phyloP scores from a whole-genome alignment of 805 yeast genomes.

The Kuraishia piskuri region DNA sequence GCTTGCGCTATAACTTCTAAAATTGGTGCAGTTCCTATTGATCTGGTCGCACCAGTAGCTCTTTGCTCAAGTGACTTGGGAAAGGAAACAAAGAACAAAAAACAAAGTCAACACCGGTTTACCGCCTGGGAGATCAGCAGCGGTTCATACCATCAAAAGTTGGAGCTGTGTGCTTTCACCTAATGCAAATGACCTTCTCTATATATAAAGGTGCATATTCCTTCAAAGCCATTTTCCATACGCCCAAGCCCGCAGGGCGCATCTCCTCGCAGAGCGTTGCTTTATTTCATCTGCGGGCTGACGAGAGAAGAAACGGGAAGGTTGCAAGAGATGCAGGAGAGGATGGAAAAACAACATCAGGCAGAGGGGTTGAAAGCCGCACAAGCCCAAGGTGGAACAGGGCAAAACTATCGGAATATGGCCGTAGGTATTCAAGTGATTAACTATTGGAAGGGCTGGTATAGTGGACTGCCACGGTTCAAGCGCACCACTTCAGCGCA shows the following conservation, averaged over 20 bases:
- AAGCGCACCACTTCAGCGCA: too few relatives aligned
- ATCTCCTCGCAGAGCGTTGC: not conserved
- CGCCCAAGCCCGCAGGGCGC: not conserved
- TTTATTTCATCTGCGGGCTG: not conserved
- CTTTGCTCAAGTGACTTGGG: not conserved
- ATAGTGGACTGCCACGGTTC: too few relatives aligned
- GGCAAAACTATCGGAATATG: not conserved
- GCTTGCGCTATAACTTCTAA: too few relatives aligned
- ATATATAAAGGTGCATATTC: not conserved
- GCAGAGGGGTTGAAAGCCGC: not conserved
- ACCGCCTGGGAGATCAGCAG: not conserved
- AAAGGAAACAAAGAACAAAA: not conserved
- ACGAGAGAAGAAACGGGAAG: not conserved
- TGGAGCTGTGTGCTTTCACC: not conserved
- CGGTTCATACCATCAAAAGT: not conserved
- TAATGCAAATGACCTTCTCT: too few relatives aligned
- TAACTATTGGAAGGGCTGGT: too few relatives aligned
- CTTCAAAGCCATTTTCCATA: not conserved
- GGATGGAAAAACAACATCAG: not conserved
- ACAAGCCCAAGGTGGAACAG: not conserved
- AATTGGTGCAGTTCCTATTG: not conserved
- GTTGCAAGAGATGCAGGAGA: not conserved
- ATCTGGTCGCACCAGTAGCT: not conserved
- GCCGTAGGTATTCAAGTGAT: too few relatives aligned
- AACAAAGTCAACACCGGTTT: too few relatives aligned